A percentile compares a stretch with the other conserved stretches of the same genome.
Conservation (phyloP, 2,329 filamentous ascomycete genomes). For the Didymella pomorum region DNA sequence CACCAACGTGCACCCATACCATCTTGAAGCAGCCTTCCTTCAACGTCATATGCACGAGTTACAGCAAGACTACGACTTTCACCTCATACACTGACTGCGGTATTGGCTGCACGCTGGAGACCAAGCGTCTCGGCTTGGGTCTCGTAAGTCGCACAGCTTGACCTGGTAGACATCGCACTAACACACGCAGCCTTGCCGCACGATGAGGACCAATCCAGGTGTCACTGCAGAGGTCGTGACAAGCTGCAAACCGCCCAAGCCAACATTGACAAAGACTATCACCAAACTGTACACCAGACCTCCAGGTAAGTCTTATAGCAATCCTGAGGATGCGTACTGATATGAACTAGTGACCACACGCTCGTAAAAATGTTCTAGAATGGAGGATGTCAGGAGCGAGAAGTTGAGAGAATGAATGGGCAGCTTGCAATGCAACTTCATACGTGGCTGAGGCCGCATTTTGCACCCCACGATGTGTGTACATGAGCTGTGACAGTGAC, state of each 20-base stretch:
- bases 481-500: not conserved
- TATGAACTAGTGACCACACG: not conserved
- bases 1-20: slow-evolving; percentile 27
- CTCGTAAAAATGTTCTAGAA: not conserved
- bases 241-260: slow-evolving; percentile 5
- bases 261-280: not conserved
- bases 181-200: slow-evolving; percentile 31
- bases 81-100: slow-evolving; percentile 41
- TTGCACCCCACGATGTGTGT: not conserved
- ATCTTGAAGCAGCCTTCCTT: slow-evolving; percentile 31
- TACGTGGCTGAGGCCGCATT: not conserved
- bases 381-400: too few species aligned
- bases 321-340: not conserved
- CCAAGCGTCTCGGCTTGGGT: slow-evolving; percentile 31
- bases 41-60: slow-evolving; percentile 34
- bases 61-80: slow-evolving; percentile 31
- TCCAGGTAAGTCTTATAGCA: not conserved
- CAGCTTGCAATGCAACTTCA: not conserved
- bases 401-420: not conserved
- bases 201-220: slow-evolving; percentile 29
- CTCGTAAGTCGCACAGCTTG: slow-evolving; percentile 28
- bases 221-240: slow-evolving; percentile 7
- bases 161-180: slow-evolving; percentile 1
- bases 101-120: slow-evolving; percentile 32
- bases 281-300: not conserved